These are phyloP conservation scores for Globisporangium cystogenes DNA, from an alignment of 352 stramenopile genomes.

Conservation along the genomic window DNA sequence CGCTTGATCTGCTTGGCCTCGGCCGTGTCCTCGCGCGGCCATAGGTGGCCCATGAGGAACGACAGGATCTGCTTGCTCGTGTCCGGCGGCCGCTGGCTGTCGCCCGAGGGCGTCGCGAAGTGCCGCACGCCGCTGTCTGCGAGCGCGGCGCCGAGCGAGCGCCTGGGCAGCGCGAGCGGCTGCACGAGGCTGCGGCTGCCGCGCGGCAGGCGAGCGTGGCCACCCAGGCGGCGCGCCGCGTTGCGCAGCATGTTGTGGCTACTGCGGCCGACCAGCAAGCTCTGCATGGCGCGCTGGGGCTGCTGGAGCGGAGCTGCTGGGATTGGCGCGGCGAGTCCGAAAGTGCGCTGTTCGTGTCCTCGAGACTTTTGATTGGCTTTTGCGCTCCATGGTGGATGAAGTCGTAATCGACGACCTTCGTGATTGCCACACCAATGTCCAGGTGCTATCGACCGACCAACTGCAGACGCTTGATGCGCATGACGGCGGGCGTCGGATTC, in stretches of 20 bases:
- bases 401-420: too few species aligned
- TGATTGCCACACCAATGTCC: background rate
- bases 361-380: too few species aligned
- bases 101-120: constrained; percentile 8
- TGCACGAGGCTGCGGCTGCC: constrained; percentile 4
- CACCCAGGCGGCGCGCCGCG: constrained; percentile 22
- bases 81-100: constrained; percentile 12
- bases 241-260: constrained; percentile 19
- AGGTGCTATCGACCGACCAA: too few species aligned
- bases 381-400: too few species aligned
- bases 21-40: constrained; percentile 46
- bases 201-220: background rate
- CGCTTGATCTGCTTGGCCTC: constrained; percentile 69
- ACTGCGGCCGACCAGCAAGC: constrained; percentile 34
- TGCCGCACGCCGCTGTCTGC: background rate
- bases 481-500: too few species aligned
- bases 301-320: too few species aligned
- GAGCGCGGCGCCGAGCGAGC: background rate
- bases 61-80: constrained; percentile 54
- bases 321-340: too few species aligned
- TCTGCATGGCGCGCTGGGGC: constrained; percentile 20
- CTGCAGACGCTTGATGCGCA: too few species aligned
- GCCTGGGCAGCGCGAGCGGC: background rate
- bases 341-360: too few species aligned
- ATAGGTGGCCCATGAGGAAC: constrained; percentile 58